Base-by-base conservation (phyloP, 106 monocot species). In the Acanthochlamys bracteata region DNA sequence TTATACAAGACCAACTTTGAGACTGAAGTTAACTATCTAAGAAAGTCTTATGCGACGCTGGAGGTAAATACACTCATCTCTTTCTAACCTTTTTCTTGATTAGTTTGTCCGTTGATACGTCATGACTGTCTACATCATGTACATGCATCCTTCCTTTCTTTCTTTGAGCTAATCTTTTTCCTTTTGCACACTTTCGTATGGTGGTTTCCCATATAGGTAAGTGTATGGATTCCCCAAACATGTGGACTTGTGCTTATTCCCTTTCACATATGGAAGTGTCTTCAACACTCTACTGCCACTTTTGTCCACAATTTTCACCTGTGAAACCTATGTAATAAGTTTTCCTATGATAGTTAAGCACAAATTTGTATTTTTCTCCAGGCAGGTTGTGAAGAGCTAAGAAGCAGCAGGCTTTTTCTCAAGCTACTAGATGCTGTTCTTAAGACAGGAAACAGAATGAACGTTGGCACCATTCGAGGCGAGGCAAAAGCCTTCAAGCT, bases 401-500 rank as follows among this genome's bases (percentile, higher is more conserved):
- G 74, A 65, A 80, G 75, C 41, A 93, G 89, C 60, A 69, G 73
- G 22, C 68, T 89, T 20, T 93, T 93, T 45, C 60, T 80, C 12
- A 89, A 85, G 73, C 89, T 93, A 7, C 68, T 93, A 24, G 83
- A 89, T 60, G 83, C 88, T 24, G 89, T 88, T 74, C 73, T 89
- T 0, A 85, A 67, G 64, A 81, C 93, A 1, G 83, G 83, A 59
- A 89, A 93, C 65, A 60, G 89, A 21, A 80, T 94, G 79, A 94
- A 89, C 59, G 89, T 86, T 0, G 86, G 89, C 4, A 94, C 93
- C 10, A 86, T 81, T 20, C 68, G 89, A 27, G 89, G 81, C 0
- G 71, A 85, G 41, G 80, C 89, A 4, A 80, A 64, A 66, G 76
- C 83, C 57, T 93, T 88, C 71, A 89, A 85, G 66, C 93, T 93